Base-by-base conservation (phyloP, 352 stramenopile species). In the Lagenidium sp. region DNA sequence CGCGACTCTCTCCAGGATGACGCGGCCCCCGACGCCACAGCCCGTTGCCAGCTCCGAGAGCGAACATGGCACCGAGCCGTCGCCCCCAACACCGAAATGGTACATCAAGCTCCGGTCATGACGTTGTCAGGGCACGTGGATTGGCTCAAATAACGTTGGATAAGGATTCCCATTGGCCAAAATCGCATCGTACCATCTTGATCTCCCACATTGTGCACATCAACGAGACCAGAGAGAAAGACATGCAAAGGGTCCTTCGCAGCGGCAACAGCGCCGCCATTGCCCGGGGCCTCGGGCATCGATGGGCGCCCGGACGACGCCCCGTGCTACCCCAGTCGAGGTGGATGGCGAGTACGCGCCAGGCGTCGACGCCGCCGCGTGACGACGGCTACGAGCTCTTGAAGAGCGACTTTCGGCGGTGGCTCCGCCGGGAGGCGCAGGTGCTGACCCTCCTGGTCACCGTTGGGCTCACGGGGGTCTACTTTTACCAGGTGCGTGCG, bases 371-470 rank as follows among this genome's bases (percentile, higher is more conserved):
- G n/a, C n/a, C n/a, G n/a, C n/a, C n/a, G n/a, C n/a, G n/a, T n/a
- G n/a, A n/a, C n/a, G n/a, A n/a, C 5, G 42, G 47, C 0, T 58
- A 86, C 25, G 74, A 78, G 46, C 39, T 60, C 4, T 47, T 90
- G 3, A 83, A 81, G 60, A 41, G 37, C 6, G 71, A 91, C 23
- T 91, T 91, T 35, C 62, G 60, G 20, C 68, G 57, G 20, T 86
- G 76, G 71, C 21, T 81, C 22, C 51, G 63, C 21, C 65, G 68
- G 23, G 78, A 91, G 42, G 52, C 63, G 12, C 41, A 47, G 26
- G 20, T 91, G 22, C 42, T 91, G 19, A 40, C 52, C 8, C 46
- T 57, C 1, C 57, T 91, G 50, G 41, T 80, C 32, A 45, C 60
- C 22, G 45, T 61, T 13, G 78, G 78, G 39, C 55, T 59, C 31